phyloP scores from a whole-genome alignment of 345 rosid genomes.

The Atalantia buxifolia region DNA sequence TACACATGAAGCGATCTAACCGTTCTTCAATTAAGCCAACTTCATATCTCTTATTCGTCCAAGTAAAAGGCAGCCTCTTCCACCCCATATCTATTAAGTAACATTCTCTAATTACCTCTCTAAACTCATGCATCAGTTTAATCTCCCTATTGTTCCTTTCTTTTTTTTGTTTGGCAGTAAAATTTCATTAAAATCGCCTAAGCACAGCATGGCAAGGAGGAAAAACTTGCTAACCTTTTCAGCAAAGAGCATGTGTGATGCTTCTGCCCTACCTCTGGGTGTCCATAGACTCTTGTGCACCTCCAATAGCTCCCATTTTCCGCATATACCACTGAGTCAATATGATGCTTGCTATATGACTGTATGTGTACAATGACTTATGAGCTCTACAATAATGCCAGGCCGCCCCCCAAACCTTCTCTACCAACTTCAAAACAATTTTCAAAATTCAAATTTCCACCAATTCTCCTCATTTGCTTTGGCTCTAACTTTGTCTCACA shows the following conservation, averaged over 20 bases:
- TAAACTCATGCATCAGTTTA: no score
- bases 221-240: background rate
- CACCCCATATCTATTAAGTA: background rate
- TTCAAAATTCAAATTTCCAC: background rate
- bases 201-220: background rate
- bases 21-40: background rate
- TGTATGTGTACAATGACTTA: accelerated
- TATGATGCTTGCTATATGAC: background rate
- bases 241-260: background rate
- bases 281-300: background rate
- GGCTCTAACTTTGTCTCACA: no score
- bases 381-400: no score
- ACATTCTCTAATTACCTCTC: no score
- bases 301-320: background rate
- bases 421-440: no score
- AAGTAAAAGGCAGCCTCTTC: background rate
- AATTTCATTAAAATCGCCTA: no score
- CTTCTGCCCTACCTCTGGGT: background rate
- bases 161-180: no score
- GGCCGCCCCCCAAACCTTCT: background rate
- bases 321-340: background rate
- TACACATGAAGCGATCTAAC: background rate
- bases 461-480: background rate
- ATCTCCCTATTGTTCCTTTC: background rate
- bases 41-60: background rate